phyloP scores from a whole-genome alignment of 1,284 basidiomycete species.

The Peniophora sp. region DNA sequence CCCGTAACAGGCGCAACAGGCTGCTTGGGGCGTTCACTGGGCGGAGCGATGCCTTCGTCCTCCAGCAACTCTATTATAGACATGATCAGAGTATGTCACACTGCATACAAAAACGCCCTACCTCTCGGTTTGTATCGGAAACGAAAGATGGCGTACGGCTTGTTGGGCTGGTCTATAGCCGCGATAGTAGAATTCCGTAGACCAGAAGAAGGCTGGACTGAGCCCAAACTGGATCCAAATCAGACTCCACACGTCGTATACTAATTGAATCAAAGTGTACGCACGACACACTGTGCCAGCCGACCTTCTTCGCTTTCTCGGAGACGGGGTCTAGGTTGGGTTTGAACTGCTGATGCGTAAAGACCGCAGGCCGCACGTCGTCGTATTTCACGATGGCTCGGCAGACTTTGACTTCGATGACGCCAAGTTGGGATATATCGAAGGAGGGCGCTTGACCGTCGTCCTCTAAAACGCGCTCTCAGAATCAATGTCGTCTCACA shows the following conservation, averaged over 20 bases:
- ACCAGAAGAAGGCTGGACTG: not conserved
- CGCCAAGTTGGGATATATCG: not conserved
- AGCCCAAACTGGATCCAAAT: not conserved
- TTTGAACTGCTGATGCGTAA: not conserved
- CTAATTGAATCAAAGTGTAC: not conserved
- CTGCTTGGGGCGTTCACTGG: too few relatives aligned
- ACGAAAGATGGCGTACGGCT: conserved; percentile 3
- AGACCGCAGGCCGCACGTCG: not conserved
- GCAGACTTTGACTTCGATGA: not conserved
- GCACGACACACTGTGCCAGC: conserved; percentile 1
- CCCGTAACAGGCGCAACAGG: too few relatives aligned
- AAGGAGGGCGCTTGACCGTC: not conserved
- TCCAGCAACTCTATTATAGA: not conserved
- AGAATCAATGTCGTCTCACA: not conserved
- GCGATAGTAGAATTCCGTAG: too few relatives aligned
- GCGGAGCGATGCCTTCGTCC: not conserved
- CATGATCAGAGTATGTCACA: not conserved
- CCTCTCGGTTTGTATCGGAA: conserved; percentile 5
- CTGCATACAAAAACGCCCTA: not conserved
- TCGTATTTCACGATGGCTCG: not conserved
- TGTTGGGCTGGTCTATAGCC: not conserved
- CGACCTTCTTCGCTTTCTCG: conserved; percentile 3
- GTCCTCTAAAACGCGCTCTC: not conserved
- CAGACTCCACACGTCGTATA: too few relatives aligned
- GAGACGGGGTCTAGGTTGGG: not conserved